Evolutionary conservation across 2,329 filamentous ascomycete genomes (phyloP).

Genomic region (Claviceps lovelessii): DNA sequence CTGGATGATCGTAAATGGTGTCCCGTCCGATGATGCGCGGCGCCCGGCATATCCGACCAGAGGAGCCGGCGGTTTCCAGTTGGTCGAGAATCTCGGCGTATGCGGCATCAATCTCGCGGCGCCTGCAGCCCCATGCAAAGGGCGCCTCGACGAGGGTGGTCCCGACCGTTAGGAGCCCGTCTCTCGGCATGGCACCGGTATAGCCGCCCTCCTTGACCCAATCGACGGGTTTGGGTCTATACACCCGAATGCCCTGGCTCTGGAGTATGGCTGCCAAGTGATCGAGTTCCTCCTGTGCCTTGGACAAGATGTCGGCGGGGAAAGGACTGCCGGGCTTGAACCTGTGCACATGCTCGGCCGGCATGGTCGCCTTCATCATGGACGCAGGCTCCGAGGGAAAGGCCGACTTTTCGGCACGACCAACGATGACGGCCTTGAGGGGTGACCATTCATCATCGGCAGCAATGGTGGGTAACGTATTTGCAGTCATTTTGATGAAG

Average conservation of each 20-base stretch:
- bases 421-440: slow-evolving; percentile 13
- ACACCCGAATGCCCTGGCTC: slow-evolving; percentile 11
- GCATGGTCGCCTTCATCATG: slow-evolving; percentile 12
- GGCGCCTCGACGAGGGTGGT: slow-evolving; percentile 17
- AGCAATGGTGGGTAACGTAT: background rate
- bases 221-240: slow-evolving; percentile 11
- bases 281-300: slow-evolving; percentile 13
- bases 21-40: slow-evolving; percentile 8
- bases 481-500: background rate
- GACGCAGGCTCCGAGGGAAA: slow-evolving; percentile 12
- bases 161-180: slow-evolving; percentile 18
- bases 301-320: slow-evolving; percentile 9
- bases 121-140: slow-evolving; percentile 17
- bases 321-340: slow-evolving; percentile 12
- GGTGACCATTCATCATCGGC: slow-evolving; percentile 16
- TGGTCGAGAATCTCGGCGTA: slow-evolving; percentile 5
- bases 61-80: background rate
- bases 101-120: slow-evolving; percentile 11
- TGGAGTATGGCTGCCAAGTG: slow-evolving; percentile 11
- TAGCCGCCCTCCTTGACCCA: slow-evolving; percentile 16
- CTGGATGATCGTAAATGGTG: slow-evolving; percentile 10
- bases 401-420: slow-evolving; percentile 12
- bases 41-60: slow-evolving; percentile 5
- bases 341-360: background rate
- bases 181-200: slow-evolving; percentile 20